Percentiles rank a stretch among this genome's conserved stretches.
phyloP scores from a whole-genome alignment of 2,329 filamentous ascomycete species.

The Cryphonectria japonica region DNA sequence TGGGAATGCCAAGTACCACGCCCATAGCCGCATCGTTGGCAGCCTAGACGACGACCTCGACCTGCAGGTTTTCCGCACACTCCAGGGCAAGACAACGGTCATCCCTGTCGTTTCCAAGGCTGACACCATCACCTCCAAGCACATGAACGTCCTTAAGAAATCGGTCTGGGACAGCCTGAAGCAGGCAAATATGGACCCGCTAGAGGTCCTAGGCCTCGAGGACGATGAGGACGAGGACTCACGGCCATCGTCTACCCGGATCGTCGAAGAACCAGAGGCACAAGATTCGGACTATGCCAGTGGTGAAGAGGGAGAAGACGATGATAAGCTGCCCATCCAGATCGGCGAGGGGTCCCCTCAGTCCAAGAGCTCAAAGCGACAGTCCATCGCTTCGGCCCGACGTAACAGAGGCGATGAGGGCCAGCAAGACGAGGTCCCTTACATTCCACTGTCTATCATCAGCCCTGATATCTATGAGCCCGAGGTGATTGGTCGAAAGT shows the following conservation, averaged over 20 bases:
- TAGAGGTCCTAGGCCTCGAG: slow-evolving; percentile 83
- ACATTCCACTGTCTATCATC: slow-evolving; percentile 88
- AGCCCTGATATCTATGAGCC: slow-evolving; percentile 91
- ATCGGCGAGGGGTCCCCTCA: slow-evolving; percentile 39
- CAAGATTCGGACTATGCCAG: slow-evolving; percentile 39
- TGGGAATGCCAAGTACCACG: slow-evolving; percentile 52
- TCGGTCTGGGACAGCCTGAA: slow-evolving; percentile 88
- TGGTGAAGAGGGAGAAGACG: slow-evolving; percentile 33
- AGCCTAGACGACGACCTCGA: slow-evolving; percentile 88
- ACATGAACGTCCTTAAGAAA: slow-evolving; percentile 92
- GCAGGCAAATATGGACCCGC: slow-evolving; percentile 81
- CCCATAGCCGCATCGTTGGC: slow-evolving; percentile 55
- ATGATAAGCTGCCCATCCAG: slow-evolving; percentile 43
- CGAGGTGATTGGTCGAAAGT: slow-evolving; percentile 78
- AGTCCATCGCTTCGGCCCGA: slow-evolving; percentile 51
- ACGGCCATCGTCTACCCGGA: slow-evolving; percentile 51
- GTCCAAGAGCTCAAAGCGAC: slow-evolving; percentile 48
- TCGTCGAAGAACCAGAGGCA: slow-evolving; percentile 52
- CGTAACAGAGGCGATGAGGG: slow-evolving; percentile 49
- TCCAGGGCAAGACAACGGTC: slow-evolving; percentile 92
- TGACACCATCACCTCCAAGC: slow-evolving; percentile 91
- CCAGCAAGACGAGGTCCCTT: slow-evolving; percentile 60
- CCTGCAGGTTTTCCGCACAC: slow-evolving; percentile 81
- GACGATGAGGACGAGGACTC: slow-evolving; percentile 67
- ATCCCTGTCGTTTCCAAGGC: slow-evolving; percentile 96